A percentile compares a stretch with the other conserved stretches of the same genome.
phyloP scores from a whole-genome alignment of 805 yeast genomes.

The Isabelozyma pseudorhagii region DNA sequence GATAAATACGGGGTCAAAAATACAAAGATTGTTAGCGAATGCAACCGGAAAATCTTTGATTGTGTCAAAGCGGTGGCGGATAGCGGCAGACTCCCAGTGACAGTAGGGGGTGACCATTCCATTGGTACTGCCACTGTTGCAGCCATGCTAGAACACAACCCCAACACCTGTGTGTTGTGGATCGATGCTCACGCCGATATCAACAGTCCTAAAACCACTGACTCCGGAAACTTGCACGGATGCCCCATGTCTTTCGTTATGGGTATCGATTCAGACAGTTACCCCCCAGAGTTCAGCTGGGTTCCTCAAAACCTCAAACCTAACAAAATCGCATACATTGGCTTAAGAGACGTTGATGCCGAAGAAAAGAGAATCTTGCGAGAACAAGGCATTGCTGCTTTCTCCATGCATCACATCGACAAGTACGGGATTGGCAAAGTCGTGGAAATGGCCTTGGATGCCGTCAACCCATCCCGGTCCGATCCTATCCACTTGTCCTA shows the following conservation, averaged over 20 bases:
- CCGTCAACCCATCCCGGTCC: conserved; percentile 65
- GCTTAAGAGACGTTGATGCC: conserved; percentile 87
- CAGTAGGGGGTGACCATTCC: conserved; percentile 96
- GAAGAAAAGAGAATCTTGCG: conserved; percentile 76
- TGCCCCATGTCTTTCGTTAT: conserved; percentile 91
- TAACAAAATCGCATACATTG: conserved; percentile 82
- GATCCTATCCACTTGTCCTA: conserved; percentile 84
- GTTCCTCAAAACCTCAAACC: conserved; percentile 65
- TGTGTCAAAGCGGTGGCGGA: conserved; percentile 52
- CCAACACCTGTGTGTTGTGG: conserved; percentile 91
- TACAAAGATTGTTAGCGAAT: conserved; percentile 72
- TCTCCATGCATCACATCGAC: conserved; percentile 94
- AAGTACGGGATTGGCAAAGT: conserved; percentile 90
- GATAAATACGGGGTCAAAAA: conserved; percentile 60
- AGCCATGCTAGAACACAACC: conserved; percentile 74
- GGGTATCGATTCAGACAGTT: conserved; percentile 68
- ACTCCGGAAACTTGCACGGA: conserved; percentile 91
- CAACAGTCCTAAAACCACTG: conserved; percentile 81
- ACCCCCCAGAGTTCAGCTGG: conserved; percentile 81
- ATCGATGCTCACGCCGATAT: conserved; percentile 98
- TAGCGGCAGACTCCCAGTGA: conserved; percentile 61
- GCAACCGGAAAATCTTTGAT: conserved; percentile 61
- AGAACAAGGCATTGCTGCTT: conserved; percentile 75
- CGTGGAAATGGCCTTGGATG: conserved; percentile 83
- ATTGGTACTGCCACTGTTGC: conserved; percentile 91